Base-by-base conservation (phyloP, 2,329 filamentous ascomycete species). In the Cytospora piceicola region DNA sequence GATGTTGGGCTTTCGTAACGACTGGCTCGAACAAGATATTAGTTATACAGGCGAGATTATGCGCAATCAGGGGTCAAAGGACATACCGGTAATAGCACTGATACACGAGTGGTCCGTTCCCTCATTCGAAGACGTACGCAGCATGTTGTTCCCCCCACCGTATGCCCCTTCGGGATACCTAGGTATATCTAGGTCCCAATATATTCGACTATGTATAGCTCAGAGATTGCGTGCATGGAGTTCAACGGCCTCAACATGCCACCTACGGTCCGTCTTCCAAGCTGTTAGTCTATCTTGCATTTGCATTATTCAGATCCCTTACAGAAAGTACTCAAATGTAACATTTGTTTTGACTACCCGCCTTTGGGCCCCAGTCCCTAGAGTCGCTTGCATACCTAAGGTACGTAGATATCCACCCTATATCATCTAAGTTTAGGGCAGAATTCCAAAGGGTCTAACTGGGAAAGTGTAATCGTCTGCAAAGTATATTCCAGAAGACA, bases 71-170 rank as follows among this genome's bases (percentile, higher is more conserved):
- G 46, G 46, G 46, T 14, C 46, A 20, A 24, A 12, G 22, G 11
- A 24, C n/a, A 49, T 24, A 49, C 20, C n/a, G n/a, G 8, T 8
- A 14, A 24, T 49, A 49, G 7, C 46, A 49, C n/a, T 49, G 46
- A n/a, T 49, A 49, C n/a, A 8, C 8, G n/a, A 49, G 46, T 49
- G 46, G 46, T 49, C 46, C 46, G 46, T 49, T 49, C 46, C 46
- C 20, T 49, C 46, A 1, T 49, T 9, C 42, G 8, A 49, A 12
- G 14, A 49, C 14, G 39, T 42, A 24, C 9, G 4, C 24, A 49
- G 2, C n/a, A 24, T 14, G 12, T 14, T 12, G 8, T 8, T 8
- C 32, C 32, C 32, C 2, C 32, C 12, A 9, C 39, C 36, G 17
- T 20, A 20, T 42, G 1, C 39, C 39, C 15, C 7, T n/a, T 42